Base-by-base conservation (phyloP, 179 eudicot genomes). In the Beta corolliflora region DNA sequence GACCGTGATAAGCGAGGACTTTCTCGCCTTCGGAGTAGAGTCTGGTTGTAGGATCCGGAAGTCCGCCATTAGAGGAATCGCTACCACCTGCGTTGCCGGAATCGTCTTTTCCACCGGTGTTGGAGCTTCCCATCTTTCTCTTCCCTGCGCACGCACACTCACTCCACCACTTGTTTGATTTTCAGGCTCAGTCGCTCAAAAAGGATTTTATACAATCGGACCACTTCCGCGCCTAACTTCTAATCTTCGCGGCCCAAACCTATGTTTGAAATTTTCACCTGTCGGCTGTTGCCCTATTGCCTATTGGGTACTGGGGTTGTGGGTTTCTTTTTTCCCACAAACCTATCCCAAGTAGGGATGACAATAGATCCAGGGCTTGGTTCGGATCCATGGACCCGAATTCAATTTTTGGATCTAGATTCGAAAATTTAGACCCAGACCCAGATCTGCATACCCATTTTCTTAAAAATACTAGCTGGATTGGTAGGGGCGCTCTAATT, bases 1-100 rank as follows among this genome's bases (percentile, higher is more conserved):
- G 98, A 64, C 97, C 98, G 71, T 93, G 98, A 79, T 92, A 95
- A 52, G 99, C 99, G 61, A 95, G 97, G 18, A 93, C 98, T 76
- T 89, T 93, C 78, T 95, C 99, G 68, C 94, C 97, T 79, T 89
- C 97, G 68, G 87, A 53, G 87, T 87, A 95, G 36, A 89, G 69
- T 65, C 83, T 72, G 6, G 93, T 74, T 21, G 78, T 78, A 48
- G 89, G 77, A 16, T 85, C 93, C 4, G 92, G 87, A 25, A 77
- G 83, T 23, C 81, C 90, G 80, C 91, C 97, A 80, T 87, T 83
- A 60, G 93, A 89, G 72, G 92, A 83, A 18, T 89, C 97, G 73
- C 93, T 85, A 13, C 88, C 94, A 73, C 84, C 88, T 79, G 83
- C 89, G 81, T 87, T 82, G 81, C 85, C 93, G 73, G 97, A 88